Base-by-base conservation (phyloP, 768 basidiomycete genomes). In the Lyophyllum decastes region DNA sequence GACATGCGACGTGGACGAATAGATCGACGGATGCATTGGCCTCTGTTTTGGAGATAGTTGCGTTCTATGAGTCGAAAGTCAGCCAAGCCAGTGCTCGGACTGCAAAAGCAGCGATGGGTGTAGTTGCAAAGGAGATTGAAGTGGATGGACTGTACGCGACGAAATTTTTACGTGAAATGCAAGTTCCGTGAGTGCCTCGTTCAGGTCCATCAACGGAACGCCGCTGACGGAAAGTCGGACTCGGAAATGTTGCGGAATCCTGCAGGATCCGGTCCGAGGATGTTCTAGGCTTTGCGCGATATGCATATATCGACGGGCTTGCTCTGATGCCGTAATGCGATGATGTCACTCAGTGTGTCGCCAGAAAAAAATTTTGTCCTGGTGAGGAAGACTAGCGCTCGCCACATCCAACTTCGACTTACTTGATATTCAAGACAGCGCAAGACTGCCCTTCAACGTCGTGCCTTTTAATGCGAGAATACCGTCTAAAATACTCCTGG, bases 71-170 rank as follows among this genome's bases (percentile, higher is more conserved):
- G 61, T 70, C 64, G 6, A 84, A 85, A 64, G 73, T 89, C 34
- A 65, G 67, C 2, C 68, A 72, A 33, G 76, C 76, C 5, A 73
- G 73, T 11, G 73, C 73, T 10, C 75, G 72, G 45, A 82, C 79
- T 10, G 83, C 85, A n/a, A 80, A 75, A 60, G 74, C 78, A 40
- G 84, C 85, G 1, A 74, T 90, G 72, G 77, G 76, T n/a, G 66
- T 79, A 7, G 78, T 90, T n/a, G 77, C 82, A 30, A 71, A 74
- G 58, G 82, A 87, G 38, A 81, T 90, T 22, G 88, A 89, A 57
- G 74, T 73, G 54, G 80, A 88, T 61, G 89, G 88, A 0, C 64
- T 89, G 51, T 77, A 81, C 43, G 75, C 70, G 10, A 67, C 68
- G n/a, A 66, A 61, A 40, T 66, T 69, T 16, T 26, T 54, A 22